Percentiles rank a stretch among this genome's conserved stretches.
These are phyloP conservation scores for Globisporangium cylindrosporum DNA, from an alignment of 352 stramenopile species.

Conservation along the genomic window DNA sequence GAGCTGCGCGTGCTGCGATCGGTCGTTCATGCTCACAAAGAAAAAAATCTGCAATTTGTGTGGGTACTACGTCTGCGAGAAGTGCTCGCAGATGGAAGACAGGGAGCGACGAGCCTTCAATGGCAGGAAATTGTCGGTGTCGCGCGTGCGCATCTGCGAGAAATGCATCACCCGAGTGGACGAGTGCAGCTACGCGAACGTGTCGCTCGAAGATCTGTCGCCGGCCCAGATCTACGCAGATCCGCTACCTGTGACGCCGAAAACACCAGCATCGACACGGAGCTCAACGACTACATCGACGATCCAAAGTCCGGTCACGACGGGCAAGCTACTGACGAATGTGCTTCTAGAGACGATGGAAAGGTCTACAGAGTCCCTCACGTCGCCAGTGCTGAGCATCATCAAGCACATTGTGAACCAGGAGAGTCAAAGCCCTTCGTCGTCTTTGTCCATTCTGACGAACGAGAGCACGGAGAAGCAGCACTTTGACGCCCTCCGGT, in stretches of 20 bases:
- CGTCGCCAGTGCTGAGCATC: constrained; percentile 25
- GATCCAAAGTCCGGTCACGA: neutral
- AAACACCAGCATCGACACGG: neutral
- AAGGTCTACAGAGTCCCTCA: constrained; percentile 7
- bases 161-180: constrained; percentile 13
- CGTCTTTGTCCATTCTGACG: neutral
- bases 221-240: neutral
- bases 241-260: neutral
- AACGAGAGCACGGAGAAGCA: constrained; percentile 6
- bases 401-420: constrained; percentile 27
- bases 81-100: constrained; percentile 14
- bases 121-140: neutral
- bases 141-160: constrained; percentile 10
- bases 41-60: constrained; percentile 15
- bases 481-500: constrained; percentile 8
- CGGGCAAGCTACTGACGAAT: constrained; percentile 13
- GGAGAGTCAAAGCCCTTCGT: neutral
- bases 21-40: constrained; percentile 10
- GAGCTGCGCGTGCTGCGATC: constrained; percentile 12
- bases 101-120: neutral
- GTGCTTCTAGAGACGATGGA: constrained; percentile 21
- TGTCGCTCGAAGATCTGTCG: constrained; percentile 9
- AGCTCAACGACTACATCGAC: neutral
- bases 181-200: constrained; percentile 7
- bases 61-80: constrained; percentile 17